A percentile compares a stretch with the other conserved stretches of the same genome.
Conservation (phyloP, 2,329 filamentous ascomycete genomes). For the Clathrospora elynae region DNA sequence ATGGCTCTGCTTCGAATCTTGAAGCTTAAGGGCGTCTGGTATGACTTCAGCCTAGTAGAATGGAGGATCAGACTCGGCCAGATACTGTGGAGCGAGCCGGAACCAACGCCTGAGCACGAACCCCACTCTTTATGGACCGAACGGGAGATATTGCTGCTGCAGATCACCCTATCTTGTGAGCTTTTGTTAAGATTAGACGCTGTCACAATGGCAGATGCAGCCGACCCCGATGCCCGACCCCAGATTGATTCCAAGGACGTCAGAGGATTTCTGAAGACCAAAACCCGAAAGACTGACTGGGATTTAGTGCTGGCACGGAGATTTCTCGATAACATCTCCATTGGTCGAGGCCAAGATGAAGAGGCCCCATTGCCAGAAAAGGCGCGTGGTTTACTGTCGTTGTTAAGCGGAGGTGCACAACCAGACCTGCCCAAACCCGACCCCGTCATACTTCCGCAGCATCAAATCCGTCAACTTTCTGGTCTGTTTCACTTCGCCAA, state of each 20-base stretch:
- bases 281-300: constrained; percentile 61
- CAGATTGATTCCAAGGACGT: constrained; percentile 52
- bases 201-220: constrained; percentile 40
- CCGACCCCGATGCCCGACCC: constrained; percentile 47
- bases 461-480: constrained; percentile 52
- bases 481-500: constrained; percentile 59
- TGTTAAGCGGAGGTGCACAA: constrained; percentile 29
- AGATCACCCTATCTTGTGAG: constrained; percentile 61
- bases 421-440: constrained; percentile 30
- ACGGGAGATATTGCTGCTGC: constrained; percentile 60
- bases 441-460: constrained; percentile 43
- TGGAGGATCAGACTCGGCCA: constrained; percentile 76
- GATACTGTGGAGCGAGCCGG: constrained; percentile 65
- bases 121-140: constrained; percentile 46
- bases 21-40: constrained; percentile 69
- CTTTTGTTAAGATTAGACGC: constrained; percentile 61
- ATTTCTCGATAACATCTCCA: constrained; percentile 58
- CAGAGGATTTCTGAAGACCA: constrained; percentile 52
- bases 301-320: constrained; percentile 59
- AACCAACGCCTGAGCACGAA: constrained; percentile 28
- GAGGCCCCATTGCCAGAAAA: constrained; percentile 27
- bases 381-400: constrained; percentile 35
- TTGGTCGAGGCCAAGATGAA: constrained; percentile 38
- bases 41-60: constrained; percentile 74
- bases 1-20: constrained; percentile 69